Evolutionary conservation across 2,329 filamentous ascomycete genomes (phyloP).

Genomic region (Neofusicoccum parvum): DNA sequence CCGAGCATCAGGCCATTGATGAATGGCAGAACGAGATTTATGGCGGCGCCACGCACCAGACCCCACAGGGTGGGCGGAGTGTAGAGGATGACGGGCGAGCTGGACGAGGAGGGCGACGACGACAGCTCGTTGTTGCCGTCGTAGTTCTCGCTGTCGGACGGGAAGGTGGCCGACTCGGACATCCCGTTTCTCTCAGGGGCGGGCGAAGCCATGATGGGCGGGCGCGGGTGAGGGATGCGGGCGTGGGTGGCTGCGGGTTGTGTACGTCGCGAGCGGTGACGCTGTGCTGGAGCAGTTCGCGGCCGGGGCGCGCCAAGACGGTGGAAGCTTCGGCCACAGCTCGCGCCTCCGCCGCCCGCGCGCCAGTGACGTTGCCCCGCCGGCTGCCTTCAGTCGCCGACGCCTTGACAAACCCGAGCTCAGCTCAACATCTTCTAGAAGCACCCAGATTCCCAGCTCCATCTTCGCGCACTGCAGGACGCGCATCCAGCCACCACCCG

Average conservation of each 20-base stretch:
- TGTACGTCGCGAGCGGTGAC: neutral
- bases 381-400: conserved; percentile 3
- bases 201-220: conserved; percentile 20
- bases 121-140: conserved; percentile 63
- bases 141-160: conserved; percentile 83
- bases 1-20: conserved; percentile 98
- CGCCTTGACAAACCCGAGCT: neutral
- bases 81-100: conserved; percentile 79
- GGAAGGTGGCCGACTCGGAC: conserved; percentile 73
- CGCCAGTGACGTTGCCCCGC: conserved; percentile 20
- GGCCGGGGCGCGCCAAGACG: neutral
- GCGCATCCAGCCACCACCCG: neutral
- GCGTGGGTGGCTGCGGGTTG: neutral
- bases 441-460: no score
- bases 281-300: neutral
- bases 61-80: conserved; percentile 85
- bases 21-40: conserved; percentile 94
- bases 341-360: neutral
- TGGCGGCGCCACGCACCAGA: conserved; percentile 82
- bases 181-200: conserved; percentile 41
- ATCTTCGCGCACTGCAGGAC: neutral
- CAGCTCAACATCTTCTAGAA: neutral
- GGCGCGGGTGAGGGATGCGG: neutral
- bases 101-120: conserved; percentile 63
- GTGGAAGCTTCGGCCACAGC: conserved; percentile 11